Base-by-base conservation (phyloP, 257 asterid genomes). In the Euphrasia confusa region DNA sequence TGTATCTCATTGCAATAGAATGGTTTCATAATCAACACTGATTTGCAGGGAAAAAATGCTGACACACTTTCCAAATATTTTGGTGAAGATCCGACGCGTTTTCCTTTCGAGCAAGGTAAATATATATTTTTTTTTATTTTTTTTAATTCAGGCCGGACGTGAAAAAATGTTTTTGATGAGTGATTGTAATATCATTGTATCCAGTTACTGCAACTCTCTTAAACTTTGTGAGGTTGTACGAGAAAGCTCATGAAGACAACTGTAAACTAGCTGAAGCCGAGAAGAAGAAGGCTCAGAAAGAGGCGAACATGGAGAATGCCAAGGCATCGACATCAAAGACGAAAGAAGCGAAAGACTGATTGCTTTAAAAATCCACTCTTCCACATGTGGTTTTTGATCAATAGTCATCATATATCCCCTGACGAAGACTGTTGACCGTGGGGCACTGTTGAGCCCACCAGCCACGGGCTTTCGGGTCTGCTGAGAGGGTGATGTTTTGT, bases 151-250 rank as follows among this genome's bases (percentile, higher is more conserved):
- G 24, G 24, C 24, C 24, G 1, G 24, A 21, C 24, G 24, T 21
- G 24, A 21, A 21, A 21, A 21, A 21, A 21, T 21, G 24, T 21
- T 21, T 21, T 33, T 66, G 63, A 71, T 67, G 24, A 21, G 0
- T 21, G 24, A 21, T 21, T 21, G 24, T 21, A 21, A 21, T 21
- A 21, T 50, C 56, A 50, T 47, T 73, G 66, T 71, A 60, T 77
- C 87, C 99, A 92, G 99, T 92, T 72, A 80, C 89, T 18, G 88
- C 90, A 32, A 89, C 95, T 69, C 90, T 92, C 80, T 81, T 85
- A 72, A 92, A 84, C 84, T 92, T 92, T 70, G 94, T 89, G 83
- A 83, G 84, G 78, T 73, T 89, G 83, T 92, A 84, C 82, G 87
- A 83, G 66, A 81, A 81, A 73, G 97, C 97, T 62, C 86, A 77